Evolutionary conservation across 2,329 filamentous ascomycete genomes (phyloP).

Genomic region (Akanthomyces uredinophilus): DNA sequence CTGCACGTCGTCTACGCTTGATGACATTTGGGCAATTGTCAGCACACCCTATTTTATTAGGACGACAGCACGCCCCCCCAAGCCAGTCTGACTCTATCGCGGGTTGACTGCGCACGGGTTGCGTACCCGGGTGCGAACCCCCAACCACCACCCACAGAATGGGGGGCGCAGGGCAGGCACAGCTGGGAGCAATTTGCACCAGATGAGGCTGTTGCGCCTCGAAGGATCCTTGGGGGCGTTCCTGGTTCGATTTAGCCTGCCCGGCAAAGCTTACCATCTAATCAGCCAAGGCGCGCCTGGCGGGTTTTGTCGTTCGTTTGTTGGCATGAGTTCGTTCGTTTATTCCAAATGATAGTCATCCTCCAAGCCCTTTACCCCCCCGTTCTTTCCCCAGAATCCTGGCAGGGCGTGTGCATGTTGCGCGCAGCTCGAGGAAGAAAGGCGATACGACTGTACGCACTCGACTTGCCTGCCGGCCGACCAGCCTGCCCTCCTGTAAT

Average conservation of each 20-base stretch:
- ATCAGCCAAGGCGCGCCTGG: slow-evolving; percentile 5
- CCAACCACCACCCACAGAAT: neutral
- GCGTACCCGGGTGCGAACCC: neutral
- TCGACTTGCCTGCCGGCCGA: neutral
- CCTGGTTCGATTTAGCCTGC: slow-evolving; percentile 2
- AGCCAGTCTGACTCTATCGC: neutral
- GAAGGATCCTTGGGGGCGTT: neutral
- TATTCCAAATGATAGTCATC: neutral
- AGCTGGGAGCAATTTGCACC: neutral
- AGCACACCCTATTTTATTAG: no score
- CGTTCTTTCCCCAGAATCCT: neutral
- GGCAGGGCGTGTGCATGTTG: neutral
- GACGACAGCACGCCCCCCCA: no score
- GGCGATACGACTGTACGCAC: neutral
- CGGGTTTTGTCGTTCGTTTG: neutral
- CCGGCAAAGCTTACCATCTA: slow-evolving; percentile 1
- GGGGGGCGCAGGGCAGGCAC: neutral
- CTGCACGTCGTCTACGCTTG: neutral
- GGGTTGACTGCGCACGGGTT: neutral
- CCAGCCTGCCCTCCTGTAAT: neutral
- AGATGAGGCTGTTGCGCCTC: slow-evolving; percentile 10
- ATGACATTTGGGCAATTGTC: neutral
- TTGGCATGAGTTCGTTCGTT: neutral
- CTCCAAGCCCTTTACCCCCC: no score
- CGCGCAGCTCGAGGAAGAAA: neutral